Evolutionary conservation across 2,329 filamentous ascomycete genomes (phyloP), one percentile per base, ranked within the genome.

Genomic region (Dactylellina haptotyla): DNA sequence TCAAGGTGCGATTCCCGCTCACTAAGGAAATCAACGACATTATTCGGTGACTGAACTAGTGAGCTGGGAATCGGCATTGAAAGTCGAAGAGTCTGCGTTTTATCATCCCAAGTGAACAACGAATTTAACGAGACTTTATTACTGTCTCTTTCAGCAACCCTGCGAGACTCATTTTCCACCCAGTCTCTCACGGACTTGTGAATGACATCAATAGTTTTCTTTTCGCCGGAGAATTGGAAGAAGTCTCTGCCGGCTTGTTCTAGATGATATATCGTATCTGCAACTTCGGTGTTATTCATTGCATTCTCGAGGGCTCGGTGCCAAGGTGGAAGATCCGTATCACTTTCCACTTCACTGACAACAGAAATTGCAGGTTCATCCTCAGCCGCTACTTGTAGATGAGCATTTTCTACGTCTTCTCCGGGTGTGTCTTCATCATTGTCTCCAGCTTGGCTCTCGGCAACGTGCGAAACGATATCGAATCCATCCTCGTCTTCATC

Each of bases 161-260:
- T 66, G 14, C 30, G 20, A 12, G 69, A 59, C 37, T 73, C 69
- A 14, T 73, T 73, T 56, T 73, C 69, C 2, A 73, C 69, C 69
- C 69, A 73, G 30, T 73, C 69, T 61, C 69, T 34, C 16, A 73
- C 61, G 16, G 69, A 73, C n/a, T 73, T 73, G 61, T 73, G 69
- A 30, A 73, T 73, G 9, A 73, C 54, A 51, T 66, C 69, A 39
- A 73, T 73, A 14, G 46, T 56, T 18, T 45, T 61, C 41, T 66
- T 73, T 37, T 73, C 69, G 5, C 53, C 30, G 9, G 69, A 73
- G 18, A 73, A 73, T 26, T 73, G 61, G 48, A 73, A 73, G 26
- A 73, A 73, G 39, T 73, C 69, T 23, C 69, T 37, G 12, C 69
- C 69, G n/a, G 61, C 69, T 62, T 66, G 61, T 56, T 73, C 69